A percentile compares a stretch with the other conserved stretches of the same genome.
These are phyloP conservation scores for Rhizopus arrhizus DNA, from an alignment of 371 early-diverging fungal genomes.

Conservation along the genomic window DNA sequence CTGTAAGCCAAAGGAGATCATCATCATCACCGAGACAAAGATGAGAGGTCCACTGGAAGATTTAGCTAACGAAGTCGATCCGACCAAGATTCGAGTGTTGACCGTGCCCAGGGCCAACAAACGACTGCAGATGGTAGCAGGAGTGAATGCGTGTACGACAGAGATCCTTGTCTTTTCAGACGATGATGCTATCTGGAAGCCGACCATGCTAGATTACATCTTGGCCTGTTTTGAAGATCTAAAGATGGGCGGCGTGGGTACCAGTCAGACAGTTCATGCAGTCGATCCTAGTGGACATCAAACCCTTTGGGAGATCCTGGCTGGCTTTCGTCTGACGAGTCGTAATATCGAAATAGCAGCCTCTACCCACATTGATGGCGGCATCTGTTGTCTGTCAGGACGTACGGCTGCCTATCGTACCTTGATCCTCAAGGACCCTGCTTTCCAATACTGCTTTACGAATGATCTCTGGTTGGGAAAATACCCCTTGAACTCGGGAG, in stretches of 20 bases:
- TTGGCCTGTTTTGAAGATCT: conserved; percentile 77
- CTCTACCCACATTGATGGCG: conserved; percentile 78
- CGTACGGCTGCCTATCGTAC: conserved; percentile 80
- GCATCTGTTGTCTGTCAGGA: conserved; percentile 76
- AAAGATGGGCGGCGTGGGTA: conserved; percentile 76
- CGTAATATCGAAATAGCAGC: conserved; percentile 78
- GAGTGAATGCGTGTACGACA: conserved; percentile 64
- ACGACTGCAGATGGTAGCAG: conserved; percentile 74
- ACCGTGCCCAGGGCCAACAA: conserved; percentile 67
- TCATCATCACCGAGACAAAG: conserved; percentile 61
- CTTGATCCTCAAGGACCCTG: conserved; percentile 71
- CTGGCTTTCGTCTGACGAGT: conserved; percentile 72
- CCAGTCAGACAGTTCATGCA: conserved; percentile 63
- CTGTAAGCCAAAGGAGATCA: conserved; percentile 66
- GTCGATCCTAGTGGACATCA: conserved; percentile 60
- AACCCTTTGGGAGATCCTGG: conserved; percentile 75
- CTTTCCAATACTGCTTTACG: conserved; percentile 70
- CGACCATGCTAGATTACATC: conserved; percentile 64
- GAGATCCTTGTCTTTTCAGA: conserved; percentile 78
- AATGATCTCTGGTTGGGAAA: conserved; percentile 74
- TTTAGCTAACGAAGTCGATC: conserved; percentile 49
- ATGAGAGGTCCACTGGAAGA: conserved; percentile 56
- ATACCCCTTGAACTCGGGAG: conserved; percentile 76
- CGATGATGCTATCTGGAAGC: conserved; percentile 75
- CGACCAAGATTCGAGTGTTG: conserved; percentile 48